Conservation (phyloP, 139 green algal species). For the Auxenochlorella protothecoides region DNA sequence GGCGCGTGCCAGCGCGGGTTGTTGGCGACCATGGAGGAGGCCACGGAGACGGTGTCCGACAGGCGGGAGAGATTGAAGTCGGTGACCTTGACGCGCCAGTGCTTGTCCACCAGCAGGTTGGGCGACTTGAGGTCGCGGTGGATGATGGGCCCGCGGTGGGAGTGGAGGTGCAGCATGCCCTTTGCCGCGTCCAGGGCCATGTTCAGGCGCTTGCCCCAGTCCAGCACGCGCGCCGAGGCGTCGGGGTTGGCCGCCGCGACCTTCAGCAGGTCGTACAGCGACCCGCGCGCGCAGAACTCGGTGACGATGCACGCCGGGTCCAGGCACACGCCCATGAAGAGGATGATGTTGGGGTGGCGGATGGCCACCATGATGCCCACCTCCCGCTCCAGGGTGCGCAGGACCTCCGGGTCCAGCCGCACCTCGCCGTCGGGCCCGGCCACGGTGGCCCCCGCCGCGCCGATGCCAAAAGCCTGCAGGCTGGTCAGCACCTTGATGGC, state of each 20-base stretch:
- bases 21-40: slow-evolving; percentile 36
- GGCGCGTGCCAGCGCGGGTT: slow-evolving; percentile 51
- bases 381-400: slow-evolving; percentile 37
- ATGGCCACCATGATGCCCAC: slow-evolving; percentile 43
- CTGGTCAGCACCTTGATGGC: slow-evolving; percentile 48
- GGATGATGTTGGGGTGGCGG: slow-evolving; percentile 50
- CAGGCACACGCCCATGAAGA: slow-evolving; percentile 56
- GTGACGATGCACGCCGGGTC: slow-evolving; percentile 27
- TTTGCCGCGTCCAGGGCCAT: slow-evolving; percentile 53
- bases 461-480: background rate
- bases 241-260: slow-evolving; percentile 5
- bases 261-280: slow-evolving; percentile 45
- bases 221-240: slow-evolving; percentile 18
- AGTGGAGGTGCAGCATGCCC: slow-evolving; percentile 55
- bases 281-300: slow-evolving; percentile 36
- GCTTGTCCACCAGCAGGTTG: slow-evolving; percentile 51
- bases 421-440: background rate
- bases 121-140: slow-evolving; percentile 52
- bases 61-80: slow-evolving; percentile 50
- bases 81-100: slow-evolving; percentile 46
- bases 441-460: background rate
- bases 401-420: slow-evolving; percentile 10
- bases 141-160: slow-evolving; percentile 38
- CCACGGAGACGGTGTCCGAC: slow-evolving; percentile 25
- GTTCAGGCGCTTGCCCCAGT: slow-evolving; percentile 29